Evolutionary conservation across 140 eudicot species (phyloP), one percentile per base, ranked within the genome.

Genomic region (Stevia rebaudiana): DNA sequence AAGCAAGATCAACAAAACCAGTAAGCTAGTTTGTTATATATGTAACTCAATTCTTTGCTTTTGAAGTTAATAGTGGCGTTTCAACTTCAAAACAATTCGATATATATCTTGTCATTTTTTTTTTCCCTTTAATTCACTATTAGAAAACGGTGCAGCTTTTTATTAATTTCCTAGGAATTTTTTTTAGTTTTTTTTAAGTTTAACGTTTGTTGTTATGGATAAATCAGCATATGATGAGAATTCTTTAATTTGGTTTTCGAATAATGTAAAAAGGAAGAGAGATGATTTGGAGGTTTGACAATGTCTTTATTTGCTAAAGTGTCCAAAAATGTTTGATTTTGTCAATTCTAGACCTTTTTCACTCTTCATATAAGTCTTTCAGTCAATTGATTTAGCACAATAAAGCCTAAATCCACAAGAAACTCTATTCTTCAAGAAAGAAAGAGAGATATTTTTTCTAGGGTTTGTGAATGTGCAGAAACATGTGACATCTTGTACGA

Each of bases 381-480:
- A 47, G 21, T 66, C 46, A 7, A 11, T 33, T 63, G 37, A 50
- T 71, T 40, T 61, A 13, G 7, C 17, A 39, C 52, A 16, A 35
- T 35, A 36, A 24, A 65, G 36, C 54, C 23, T 10, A 31, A 64
- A 53, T 43, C 28, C 60, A 52, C 25, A 52, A 31, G 33, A n/a
- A 51, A 50, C 65, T 72, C 48, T 22, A 58, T 30, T 23, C 43
- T 59, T 25, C 23, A 59, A 40, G 4, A 31, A 65, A 41, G 24
- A 61, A 47, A 28, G 70, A 62, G 74, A 74, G 79, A 74, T 8
- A 36, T 6, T 48, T n/a, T 58, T 28, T 46, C 43, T 74, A 74
- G 74, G 79, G 79, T 67, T 74, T 67, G 63, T 67, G 51, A 30
- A 49, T 39, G 58, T 46, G 23, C 53, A 73, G 52, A 54, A 66